phyloP scores from a whole-genome alignment of 495 filamentous ascomycete genomes.

The Trichocladium antarcticum region DNA sequence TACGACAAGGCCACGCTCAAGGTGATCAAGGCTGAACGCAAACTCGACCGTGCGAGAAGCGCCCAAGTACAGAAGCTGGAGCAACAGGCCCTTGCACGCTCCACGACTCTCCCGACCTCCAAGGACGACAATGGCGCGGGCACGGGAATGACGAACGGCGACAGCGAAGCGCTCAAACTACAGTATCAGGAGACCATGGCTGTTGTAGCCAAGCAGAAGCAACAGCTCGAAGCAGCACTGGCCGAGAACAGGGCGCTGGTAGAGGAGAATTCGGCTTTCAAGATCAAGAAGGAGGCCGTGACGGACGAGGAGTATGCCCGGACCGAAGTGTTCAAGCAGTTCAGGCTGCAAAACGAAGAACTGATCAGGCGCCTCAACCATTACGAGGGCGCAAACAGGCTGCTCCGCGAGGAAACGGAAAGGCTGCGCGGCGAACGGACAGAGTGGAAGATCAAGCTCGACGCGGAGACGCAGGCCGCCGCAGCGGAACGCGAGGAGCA shows the following conservation, averaged over 20 bases:
- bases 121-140: constrained; percentile 47
- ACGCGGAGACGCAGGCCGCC: constrained; percentile 59
- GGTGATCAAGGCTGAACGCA: constrained; percentile 90
- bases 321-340: constrained; percentile 82
- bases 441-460: constrained; percentile 63
- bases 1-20: constrained; percentile 76
- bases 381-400: constrained; percentile 76
- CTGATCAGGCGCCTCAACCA: constrained; percentile 84
- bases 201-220: constrained; percentile 67
- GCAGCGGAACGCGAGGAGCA: constrained; percentile 70
- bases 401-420: constrained; percentile 73
- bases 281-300: constrained; percentile 47
- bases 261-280: constrained; percentile 61
- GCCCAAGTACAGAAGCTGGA: constrained; percentile 85
- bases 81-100: constrained; percentile 64
- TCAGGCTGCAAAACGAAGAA: constrained; percentile 85
- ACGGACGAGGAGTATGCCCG: constrained; percentile 89
- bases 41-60: constrained; percentile 77
- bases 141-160: constrained; percentile 46
- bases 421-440: constrained; percentile 77
- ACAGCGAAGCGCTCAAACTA: constrained; percentile 45
- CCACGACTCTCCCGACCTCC: constrained; percentile 40
- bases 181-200: constrained; percentile 64
- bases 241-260: constrained; percentile 69
- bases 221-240: constrained; percentile 69